These are phyloP conservation scores for Raphidocelis subcapitata DNA, from an alignment of 139 green algal genomes.

Conservation along the genomic window DNA sequence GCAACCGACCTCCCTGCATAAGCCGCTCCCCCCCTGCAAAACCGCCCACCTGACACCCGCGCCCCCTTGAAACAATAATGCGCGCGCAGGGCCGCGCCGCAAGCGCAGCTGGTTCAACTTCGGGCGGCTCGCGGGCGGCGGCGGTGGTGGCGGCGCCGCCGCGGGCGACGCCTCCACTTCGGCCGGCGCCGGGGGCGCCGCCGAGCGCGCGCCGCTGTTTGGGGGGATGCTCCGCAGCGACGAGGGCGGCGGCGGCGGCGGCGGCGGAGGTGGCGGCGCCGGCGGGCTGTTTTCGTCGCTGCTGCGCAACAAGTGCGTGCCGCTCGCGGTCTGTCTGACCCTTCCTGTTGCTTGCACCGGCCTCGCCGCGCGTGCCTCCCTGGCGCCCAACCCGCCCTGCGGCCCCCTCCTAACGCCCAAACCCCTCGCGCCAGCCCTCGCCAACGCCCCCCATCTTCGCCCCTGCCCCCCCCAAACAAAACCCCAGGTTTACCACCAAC, in stretches of 20 bases:
- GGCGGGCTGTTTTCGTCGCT: slow-evolving; percentile 18
- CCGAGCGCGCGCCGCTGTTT: slow-evolving; percentile 3
- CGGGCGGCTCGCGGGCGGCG: slow-evolving; percentile 1
- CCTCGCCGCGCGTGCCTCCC: no score
- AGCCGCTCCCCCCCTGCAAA: neutral
- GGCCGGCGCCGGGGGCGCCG: no score
- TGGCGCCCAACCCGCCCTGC: neutral
- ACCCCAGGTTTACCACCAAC: neutral
- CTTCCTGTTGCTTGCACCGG: no score
- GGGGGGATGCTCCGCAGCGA: neutral
- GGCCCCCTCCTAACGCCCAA: no score
- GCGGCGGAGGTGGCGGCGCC: neutral
- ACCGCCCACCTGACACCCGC: neutral
- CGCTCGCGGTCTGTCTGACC: no score
- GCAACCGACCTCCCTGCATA: neutral
- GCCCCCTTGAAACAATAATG: neutral
- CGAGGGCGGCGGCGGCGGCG: neutral
- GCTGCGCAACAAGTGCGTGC: slow-evolving; percentile 24
- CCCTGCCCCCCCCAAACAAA: neutral
- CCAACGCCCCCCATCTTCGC: neutral
- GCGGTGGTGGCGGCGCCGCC: neutral
- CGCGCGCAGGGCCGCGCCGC: neutral
- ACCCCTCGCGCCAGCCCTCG: neutral
- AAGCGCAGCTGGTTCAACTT: slow-evolving; percentile 27
- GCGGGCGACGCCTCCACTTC: neutral